Conservation (phyloP, 2,329 filamentous ascomycete genomes). For the Penicillium sp. region DNA sequence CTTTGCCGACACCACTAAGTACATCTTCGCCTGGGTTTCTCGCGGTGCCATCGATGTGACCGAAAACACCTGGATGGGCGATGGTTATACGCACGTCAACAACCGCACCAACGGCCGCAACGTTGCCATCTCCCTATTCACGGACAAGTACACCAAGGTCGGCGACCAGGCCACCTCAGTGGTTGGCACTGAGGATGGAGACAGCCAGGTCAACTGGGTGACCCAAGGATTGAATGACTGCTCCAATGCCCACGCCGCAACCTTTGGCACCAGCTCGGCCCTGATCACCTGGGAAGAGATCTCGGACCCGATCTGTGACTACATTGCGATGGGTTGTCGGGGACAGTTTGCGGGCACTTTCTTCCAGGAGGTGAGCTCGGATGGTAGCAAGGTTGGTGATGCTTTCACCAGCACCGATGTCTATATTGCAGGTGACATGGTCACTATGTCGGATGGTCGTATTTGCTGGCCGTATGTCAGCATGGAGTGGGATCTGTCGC, state of each 20-base stretch:
- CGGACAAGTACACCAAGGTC: conserved; percentile 59
- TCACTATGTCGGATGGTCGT: conserved; percentile 52
- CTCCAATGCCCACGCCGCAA: conserved; percentile 60
- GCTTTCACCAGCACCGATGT: conserved; percentile 53
- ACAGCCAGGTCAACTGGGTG: conserved; percentile 62
- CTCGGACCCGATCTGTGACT: conserved; percentile 55
- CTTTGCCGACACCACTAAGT: conserved; percentile 53
- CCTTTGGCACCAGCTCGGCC: conserved; percentile 54
- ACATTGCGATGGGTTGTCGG: conserved; percentile 60
- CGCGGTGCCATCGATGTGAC: conserved; percentile 59
- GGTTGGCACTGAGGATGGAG: conserved; percentile 56
- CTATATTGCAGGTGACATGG: conserved; percentile 65
- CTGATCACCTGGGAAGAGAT: conserved; percentile 65
- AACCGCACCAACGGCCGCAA: conserved; percentile 62
- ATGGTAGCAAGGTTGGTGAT: conserved; percentile 55
- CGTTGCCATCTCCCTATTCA: conserved; percentile 59
- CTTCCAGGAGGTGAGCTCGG: conserved; percentile 58
- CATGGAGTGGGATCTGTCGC: conserved; percentile 43
- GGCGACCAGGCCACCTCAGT: conserved; percentile 56
- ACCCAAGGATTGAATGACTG: conserved; percentile 55
- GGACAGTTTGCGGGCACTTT: conserved; percentile 61
- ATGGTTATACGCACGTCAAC: conserved; percentile 53
- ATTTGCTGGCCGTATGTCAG: conserved; percentile 56
- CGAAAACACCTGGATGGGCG: conserved; percentile 59
- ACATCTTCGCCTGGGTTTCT: conserved; percentile 65